Base-by-base conservation (phyloP, 768 basidiomycete genomes). In the Rhodotorula kratochvilovae region DNA sequence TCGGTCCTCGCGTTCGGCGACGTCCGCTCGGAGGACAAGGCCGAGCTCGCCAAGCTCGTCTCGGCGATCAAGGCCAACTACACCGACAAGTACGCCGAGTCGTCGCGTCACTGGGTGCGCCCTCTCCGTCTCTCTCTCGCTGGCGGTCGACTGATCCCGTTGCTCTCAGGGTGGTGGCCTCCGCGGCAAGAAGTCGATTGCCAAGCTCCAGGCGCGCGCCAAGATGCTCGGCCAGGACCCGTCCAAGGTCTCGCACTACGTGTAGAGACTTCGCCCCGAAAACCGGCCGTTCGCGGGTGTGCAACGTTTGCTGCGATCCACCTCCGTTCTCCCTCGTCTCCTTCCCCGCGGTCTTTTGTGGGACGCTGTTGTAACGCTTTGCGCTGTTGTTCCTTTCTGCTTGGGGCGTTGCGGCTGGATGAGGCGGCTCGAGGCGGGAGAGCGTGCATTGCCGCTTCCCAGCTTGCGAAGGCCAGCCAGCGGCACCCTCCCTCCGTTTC, bases 51-150 rank as follows among this genome's bases (percentile, higher is more conserved):
- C 54, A 97, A 90, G 75, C 85, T 98, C 78, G 85, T 97, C 79
- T 89, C 87, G 77, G 93, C 95, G 71, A 87, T 92, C 76, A 97
- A 97, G 85, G 91, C 92, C 73, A 99, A 97, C 86, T 98, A 94
- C 92, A 90, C 81, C 70, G 92, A 86, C 66, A 46, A 74, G 72
- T 91, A 91, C 83, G 94, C 95, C 76, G 92, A 94, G 77, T 85
- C 89, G 64, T 88, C 91, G 75, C 87, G 90, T 79, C 87, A 88
- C 77, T 98, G 95, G 94, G 94, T 84, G 94, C 94, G 81, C 77
- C 92, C 80, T 91, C 92, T 83, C 7, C 29, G 33, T 36, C 42
- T 25, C 6, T n/a, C 25, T 21, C 13, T n/a, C 50, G 16, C 39
- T 27, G 12, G 27, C 5, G 6, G 23, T 15, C 11, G 29, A 13